Evolutionary conservation across 495 filamentous ascomycete genomes (phyloP), one percentile per base, ranked within the genome.

Genomic region (Penicillium fimorum): DNA sequence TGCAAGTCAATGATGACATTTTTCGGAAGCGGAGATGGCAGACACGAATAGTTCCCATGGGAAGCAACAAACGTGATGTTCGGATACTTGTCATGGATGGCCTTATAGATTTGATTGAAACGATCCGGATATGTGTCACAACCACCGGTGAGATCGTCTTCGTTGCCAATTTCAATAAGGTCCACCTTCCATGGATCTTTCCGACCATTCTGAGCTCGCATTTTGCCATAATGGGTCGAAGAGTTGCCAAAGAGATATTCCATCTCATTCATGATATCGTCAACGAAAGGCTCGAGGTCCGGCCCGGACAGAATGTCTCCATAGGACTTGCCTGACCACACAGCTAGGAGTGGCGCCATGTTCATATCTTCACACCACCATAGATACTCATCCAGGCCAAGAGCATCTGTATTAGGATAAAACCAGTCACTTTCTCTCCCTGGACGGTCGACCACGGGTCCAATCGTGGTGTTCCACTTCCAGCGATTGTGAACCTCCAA

Each of bases 391-490:
- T 74, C 67, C 6, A 80, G 67, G 51, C 86, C 87, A 8, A 89
- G 65, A 1, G 84, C 86, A 53, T 87, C 79, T 6, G 81, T 84
- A 38, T 84, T 80, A 22, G 80, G 70, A 54, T 87, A 87, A 24
- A 68, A 68, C 87, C 87, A 89, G 40, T 79, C 71, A 27, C 80
- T 84, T 15, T 80, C 68, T 55, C 82, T 75, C 32, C 86, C 86
- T 0, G 85, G 83, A 9, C 87, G 76, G 44, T 87, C 69, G 29
- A 79, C 82, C 3, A 88, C 71, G 0, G 82, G 80, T 0, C 87
- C 87, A 46, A 90, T 80, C 2, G 84, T 87, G 52, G 82, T 73
- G 61, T 87, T 85, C 87, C 87, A 90, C 42, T 83, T 79, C 84
- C 86, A 90, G 58, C 77, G 75, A 42, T 71, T 64, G 12, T 69